Base-by-base conservation (phyloP, 2,329 filamentous ascomycete genomes). In the Pyricularia pennisetigena region DNA sequence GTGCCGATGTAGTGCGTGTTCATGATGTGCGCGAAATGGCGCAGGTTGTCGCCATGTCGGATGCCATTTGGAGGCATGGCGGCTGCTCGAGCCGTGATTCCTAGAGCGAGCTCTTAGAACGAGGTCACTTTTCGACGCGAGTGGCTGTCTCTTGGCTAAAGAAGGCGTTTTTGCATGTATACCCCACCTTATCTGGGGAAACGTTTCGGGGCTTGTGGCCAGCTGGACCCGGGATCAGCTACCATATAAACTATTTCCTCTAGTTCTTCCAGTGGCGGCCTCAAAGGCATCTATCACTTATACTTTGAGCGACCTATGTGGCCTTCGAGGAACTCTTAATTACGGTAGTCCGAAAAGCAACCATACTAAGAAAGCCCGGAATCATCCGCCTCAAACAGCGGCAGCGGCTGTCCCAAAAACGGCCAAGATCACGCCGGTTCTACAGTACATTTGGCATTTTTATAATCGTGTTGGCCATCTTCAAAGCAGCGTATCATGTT, bases 1-100 rank as follows among this genome's bases (percentile, higher is more conserved):
- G 95, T 2, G 94, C 94, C 28, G 94, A 98, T 81, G 88, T 99
- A 69, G 89, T 98, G 64, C 85, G 95, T 67, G 93, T 99, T 61
- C 95, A 99, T 79, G 94, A 98, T 80, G 91, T 94, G 16, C 79
- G 82, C 68, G 91, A 95, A 81, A 98, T 98, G 94, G 83, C 80
- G 59, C 85, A 93, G 78, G 93, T 97, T 35, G 88, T 88, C 1
- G 90, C 86, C 76, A 94, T 98, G 89, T 88, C 92, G 9, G 94
- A 98, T 84, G 94, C 93, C n/a, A 93, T 97, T 68, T 97, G 92
- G 86, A 84, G 92, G 72, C 80, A 81, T 59, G 72, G 26, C 26
- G 24, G 59, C 26, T 16, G 12, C 65, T n/a, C 24, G 24, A 28
- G 64, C 49, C 30, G 30, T 24, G 28, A 23, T 67, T 12, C 12